Conservation (phyloP, 176 grass and related monocot species). For the Oryza glaberrima region DNA sequence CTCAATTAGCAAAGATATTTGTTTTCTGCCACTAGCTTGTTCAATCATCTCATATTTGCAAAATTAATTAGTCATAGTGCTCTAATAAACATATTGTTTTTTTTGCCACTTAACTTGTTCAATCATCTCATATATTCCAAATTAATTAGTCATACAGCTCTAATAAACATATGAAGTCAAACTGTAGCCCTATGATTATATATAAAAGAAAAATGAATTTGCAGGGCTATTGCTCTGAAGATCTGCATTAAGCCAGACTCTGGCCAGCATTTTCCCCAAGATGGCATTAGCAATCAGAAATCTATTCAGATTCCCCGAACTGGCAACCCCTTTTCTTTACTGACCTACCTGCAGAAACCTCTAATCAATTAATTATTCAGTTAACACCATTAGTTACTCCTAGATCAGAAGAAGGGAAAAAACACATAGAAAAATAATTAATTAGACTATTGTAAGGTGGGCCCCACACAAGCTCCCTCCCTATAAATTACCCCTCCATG, state of each 20-base stretch:
- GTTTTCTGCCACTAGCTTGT: neutral
- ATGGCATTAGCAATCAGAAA: neutral
- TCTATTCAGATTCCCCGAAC: conserved; percentile 21
- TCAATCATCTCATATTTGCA: neutral
- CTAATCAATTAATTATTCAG: neutral
- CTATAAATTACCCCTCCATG: conserved; percentile 46
- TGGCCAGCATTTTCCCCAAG: conserved; percentile 19
- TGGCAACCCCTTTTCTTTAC: conserved; percentile 24
- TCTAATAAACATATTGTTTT: neutral
- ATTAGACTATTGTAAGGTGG: neutral
- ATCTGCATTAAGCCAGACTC: neutral
- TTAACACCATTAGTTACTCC: neutral
- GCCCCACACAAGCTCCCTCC: neutral
- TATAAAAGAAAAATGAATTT: neutral
- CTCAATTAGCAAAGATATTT: neutral
- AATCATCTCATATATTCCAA: neutral
- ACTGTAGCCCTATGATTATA: neutral
- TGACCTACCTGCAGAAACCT: conserved; percentile 11
- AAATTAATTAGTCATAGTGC: neutral
- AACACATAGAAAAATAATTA: neutral
- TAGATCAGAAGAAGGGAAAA: neutral
- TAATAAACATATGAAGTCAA: conserved; percentile 6
- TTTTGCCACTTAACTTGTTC: neutral
- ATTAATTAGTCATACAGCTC: neutral
- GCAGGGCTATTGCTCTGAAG: neutral